Evolutionary conservation across 331 rosid genomes (phyloP).

Genomic region (Acacia concinna): DNA sequence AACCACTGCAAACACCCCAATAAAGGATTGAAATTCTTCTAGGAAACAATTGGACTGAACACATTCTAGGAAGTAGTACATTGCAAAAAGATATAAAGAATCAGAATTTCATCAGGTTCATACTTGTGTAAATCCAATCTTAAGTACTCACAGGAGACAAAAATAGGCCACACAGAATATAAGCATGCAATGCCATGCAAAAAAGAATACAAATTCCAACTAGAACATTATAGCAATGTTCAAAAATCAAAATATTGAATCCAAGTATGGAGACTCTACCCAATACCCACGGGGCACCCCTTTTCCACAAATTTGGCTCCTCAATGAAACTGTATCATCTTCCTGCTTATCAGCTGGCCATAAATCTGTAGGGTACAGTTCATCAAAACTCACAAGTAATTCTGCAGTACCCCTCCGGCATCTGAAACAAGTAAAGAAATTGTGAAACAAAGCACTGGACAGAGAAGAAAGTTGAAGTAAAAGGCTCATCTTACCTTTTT

Average conservation of each 20-base stretch:
- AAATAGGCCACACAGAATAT: not conserved
- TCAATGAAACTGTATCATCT: constrained; percentile 43
- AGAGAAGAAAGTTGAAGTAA: constrained; percentile 30
- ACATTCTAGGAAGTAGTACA: not conserved
- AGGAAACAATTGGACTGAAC: constrained; percentile 1
- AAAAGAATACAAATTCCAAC: not conserved
- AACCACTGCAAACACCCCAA: not conserved
- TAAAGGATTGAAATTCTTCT: not conserved
- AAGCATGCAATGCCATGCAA: not conserved
- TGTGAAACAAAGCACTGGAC: constrained; percentile 16
- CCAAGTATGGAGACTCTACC: constrained; percentile 52
- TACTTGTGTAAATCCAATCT: not conserved
- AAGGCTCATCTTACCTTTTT: constrained; percentile 52
- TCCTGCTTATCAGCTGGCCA: constrained; percentile 43
- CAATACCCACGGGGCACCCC: constrained; percentile 96
- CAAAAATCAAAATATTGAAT: constrained; percentile 30
- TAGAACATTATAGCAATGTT: constrained; percentile 2
- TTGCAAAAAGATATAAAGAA: not conserved
- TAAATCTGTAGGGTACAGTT: constrained; percentile 59
- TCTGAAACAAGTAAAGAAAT: constrained; percentile 48
- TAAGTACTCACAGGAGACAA: constrained; percentile 3
- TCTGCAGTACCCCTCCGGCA: constrained; percentile 94
- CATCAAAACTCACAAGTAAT: constrained; percentile 80
- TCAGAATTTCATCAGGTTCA: not conserved
- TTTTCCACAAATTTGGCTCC: constrained; percentile 76